Percentiles rank a stretch among this genome's conserved stretches.
phyloP scores from a whole-genome alignment of 345 rosid species.

The Capsella bursapastoris region DNA sequence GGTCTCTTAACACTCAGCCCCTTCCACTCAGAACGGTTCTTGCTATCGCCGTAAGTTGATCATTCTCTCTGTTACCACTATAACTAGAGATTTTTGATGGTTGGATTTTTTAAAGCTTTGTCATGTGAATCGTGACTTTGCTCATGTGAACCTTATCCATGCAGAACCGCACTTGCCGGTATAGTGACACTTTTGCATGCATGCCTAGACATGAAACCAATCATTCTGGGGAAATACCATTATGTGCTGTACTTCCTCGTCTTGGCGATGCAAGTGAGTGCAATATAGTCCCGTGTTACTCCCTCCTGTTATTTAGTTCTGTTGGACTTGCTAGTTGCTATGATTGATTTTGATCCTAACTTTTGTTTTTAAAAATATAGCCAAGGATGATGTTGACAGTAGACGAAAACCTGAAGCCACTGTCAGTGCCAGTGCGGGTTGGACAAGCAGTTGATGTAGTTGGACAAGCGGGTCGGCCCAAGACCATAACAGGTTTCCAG shows the following conservation, averaged over 20 bases:
- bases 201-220: conserved; percentile 89
- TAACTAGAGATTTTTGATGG: conserved; percentile 5
- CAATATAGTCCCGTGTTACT: background rate
- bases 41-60: conserved; percentile 81
- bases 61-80: conserved; percentile 11
- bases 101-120: background rate
- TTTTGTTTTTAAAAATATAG: conserved; percentile 57
- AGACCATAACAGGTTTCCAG: conserved; percentile 95
- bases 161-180: conserved; percentile 94
- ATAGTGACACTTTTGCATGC: conserved; percentile 76
- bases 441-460: conserved; percentile 99
- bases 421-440: conserved; percentile 88
- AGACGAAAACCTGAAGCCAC: conserved; percentile 80
- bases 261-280: conserved; percentile 88
- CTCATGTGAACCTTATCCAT: background rate
- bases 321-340: background rate
- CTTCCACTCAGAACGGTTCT: conserved; percentile 89
- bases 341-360: conserved; percentile 10
- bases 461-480: conserved; percentile 97
- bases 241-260: conserved; percentile 88
- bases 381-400: conserved; percentile 96
- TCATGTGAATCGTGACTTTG: conserved; percentile 1
- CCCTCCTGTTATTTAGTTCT: background rate
- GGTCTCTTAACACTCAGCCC: conserved; percentile 92
- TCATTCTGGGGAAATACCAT: conserved; percentile 85